phyloP scores from a whole-genome alignment of 495 filamentous ascomycete species.

The Cercophora sp. region DNA sequence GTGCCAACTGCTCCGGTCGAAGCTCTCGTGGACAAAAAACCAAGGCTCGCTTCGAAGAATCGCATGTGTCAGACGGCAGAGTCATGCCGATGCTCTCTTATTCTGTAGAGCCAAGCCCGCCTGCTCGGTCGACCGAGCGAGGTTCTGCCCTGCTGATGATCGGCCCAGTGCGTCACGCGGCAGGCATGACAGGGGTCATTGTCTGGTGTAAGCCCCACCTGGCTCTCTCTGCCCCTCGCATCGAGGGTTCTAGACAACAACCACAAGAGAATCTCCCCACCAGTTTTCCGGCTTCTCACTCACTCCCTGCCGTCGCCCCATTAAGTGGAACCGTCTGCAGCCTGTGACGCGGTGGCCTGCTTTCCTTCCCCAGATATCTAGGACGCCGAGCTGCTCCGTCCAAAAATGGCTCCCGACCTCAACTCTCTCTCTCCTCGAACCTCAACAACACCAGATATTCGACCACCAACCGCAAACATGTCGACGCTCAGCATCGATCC shows the following conservation, averaged over 20 bases:
- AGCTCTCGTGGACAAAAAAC: too few species aligned
- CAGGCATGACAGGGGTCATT: background rate
- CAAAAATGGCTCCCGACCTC: constrained; percentile 53
- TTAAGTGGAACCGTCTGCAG: constrained; percentile 1
- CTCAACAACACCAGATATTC: constrained; percentile 35
- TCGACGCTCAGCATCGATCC: constrained; percentile 44
- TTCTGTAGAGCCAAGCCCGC: too few species aligned
- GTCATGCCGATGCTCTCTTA: too few species aligned
- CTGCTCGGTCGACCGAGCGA: background rate
- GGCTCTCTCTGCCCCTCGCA: background rate
- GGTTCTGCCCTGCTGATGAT: constrained; percentile 1
- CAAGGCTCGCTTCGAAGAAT: too few species aligned
- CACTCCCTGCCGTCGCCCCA: background rate
- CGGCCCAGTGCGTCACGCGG: constrained; percentile 3
- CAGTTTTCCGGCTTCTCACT: background rate
- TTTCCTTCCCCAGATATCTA: background rate
- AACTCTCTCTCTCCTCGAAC: constrained; percentile 70
- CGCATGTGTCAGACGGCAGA: too few species aligned
- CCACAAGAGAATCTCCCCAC: constrained; percentile 6
- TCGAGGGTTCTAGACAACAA: too few species aligned
- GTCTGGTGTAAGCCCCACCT: background rate
- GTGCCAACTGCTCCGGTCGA: too few species aligned
- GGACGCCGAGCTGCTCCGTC: background rate
- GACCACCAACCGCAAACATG: constrained; percentile 28
- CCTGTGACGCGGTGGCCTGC: constrained; percentile 9